Conservation (phyloP, 345 rosid genomes). For the Euphorbia tirucalli region DNA sequence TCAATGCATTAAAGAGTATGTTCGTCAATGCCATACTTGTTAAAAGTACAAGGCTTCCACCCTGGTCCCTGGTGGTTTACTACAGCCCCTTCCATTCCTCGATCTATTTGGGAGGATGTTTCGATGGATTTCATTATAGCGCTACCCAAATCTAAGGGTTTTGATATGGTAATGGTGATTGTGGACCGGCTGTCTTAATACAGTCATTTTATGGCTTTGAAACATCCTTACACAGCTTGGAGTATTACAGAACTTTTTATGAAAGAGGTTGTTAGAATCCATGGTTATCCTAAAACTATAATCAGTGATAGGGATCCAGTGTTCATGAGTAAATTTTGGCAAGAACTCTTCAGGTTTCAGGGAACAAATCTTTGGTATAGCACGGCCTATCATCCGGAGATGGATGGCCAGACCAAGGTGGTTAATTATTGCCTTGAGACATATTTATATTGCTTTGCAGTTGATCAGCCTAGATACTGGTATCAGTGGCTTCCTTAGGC, state of each 20-base stretch:
- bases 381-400: neutral
- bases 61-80: neutral
- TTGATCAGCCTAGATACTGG: neutral
- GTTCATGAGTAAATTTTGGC: neutral
- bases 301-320: neutral
- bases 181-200: neutral
- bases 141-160: neutral
- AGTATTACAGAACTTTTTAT: neutral
- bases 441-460: neutral
- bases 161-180: no score
- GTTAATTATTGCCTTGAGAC: neutral
- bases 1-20: neutral
- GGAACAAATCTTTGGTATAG: no score
- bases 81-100: neutral
- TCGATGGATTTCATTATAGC: neutral
- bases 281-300: neutral
- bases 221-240: neutral
- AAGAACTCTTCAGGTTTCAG: neutral
- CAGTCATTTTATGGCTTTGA: neutral
- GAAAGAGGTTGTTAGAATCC: neutral
- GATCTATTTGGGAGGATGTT: neutral
- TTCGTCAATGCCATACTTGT: neutral
- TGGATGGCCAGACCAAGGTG: neutral
- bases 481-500: neutral
- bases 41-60: neutral